Base-by-base conservation (phyloP, 2,329 filamentous ascomycete species). In the Aspergillus hortae region DNA sequence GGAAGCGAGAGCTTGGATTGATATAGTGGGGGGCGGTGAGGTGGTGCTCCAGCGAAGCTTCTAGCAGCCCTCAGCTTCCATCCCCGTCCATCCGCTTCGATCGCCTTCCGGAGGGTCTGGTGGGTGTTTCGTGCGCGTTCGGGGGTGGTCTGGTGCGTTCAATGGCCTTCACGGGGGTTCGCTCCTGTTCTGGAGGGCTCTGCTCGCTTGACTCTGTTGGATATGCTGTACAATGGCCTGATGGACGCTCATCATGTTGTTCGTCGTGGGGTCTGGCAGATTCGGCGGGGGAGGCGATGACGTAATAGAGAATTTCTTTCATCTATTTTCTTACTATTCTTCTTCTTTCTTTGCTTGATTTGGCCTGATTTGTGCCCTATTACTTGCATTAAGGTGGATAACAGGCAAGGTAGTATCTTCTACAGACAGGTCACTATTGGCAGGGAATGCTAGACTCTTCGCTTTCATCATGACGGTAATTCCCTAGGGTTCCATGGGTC, bases 21-120 rank as follows among this genome's bases (percentile, higher is more conserved):
- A 72, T 73, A 74, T 72, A 73, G 56, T 66, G 62, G 63, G 61
- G 67, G 70, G 70, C 67, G 69, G 71, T 72, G 69, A 67, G 64
- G 61, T 67, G 58, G 48, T 62, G 49, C 53, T 59, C 62, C 56
- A 60, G 61, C 60, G 63, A 73, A 72, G 68, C 63, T 74, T 74
- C 71, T 73, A 74, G 70, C 63, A 68, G 61, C 58, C 56, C 53
- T 42, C 49, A 58, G 64, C 60, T 73, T 74, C 70, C 63, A 71
- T 53, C 57, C 57, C 55, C 49, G 65, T 71, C 69, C 66, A 69
- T 64, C 54, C 42, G 65, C 52, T 72, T 72, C 69, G 65, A 71
- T 51, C 50, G 41, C 25, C 58, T 66, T 66, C 65, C 38, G 36
- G 23, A 33, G 7, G 41, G 35, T 36, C 21, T 30, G n/a, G 27